phyloP scores from a whole-genome alignment of 2,329 filamentous ascomycete species.

The Ceratocystis smalleyi region DNA sequence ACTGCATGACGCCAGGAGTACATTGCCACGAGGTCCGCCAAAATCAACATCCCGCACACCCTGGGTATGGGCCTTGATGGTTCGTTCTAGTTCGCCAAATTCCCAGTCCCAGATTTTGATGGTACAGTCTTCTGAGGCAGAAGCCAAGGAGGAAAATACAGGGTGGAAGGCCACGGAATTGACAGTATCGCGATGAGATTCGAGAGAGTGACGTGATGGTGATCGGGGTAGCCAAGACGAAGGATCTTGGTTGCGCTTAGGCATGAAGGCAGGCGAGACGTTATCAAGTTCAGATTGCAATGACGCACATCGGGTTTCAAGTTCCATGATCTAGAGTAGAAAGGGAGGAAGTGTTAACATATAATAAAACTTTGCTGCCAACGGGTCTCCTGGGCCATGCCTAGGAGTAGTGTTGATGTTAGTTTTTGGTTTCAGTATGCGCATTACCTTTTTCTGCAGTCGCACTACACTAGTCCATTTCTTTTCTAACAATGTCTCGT shows the following conservation, averaged over 20 bases:
- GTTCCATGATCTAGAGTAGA: conserved; percentile 66
- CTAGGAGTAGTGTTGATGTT: conserved; percentile 2
- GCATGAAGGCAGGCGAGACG: conserved; percentile 60
- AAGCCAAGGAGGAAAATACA: conserved; percentile 76
- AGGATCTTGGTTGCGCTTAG: conserved; percentile 69
- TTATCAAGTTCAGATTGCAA: conserved; percentile 75
- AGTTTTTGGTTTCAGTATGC: background rate
- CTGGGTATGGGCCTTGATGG: conserved; percentile 82
- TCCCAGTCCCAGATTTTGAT: conserved; percentile 99
- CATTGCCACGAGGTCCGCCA: conserved; percentile 67
- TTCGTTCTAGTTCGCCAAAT: conserved; percentile 74
- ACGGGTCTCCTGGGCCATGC: conserved; percentile 13
- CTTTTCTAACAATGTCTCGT: conserved; percentile 86
- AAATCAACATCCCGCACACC: conserved; percentile 80
- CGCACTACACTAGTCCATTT: conserved; percentile 96
- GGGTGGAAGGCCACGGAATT: conserved; percentile 88
- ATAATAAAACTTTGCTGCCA: background rate
- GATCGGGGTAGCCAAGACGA: conserved; percentile 71
- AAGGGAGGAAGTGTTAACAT: background rate
- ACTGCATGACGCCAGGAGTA: conserved; percentile 56
- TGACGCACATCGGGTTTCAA: conserved; percentile 57
- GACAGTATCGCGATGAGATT: conserved; percentile 67
- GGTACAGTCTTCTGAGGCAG: conserved; percentile 78
- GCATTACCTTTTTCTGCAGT: conserved; percentile 74
- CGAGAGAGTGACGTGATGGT: conserved; percentile 64